Evolutionary conservation across 257 asterid genomes (phyloP).

Genomic region (Przewalskia tangutica): DNA sequence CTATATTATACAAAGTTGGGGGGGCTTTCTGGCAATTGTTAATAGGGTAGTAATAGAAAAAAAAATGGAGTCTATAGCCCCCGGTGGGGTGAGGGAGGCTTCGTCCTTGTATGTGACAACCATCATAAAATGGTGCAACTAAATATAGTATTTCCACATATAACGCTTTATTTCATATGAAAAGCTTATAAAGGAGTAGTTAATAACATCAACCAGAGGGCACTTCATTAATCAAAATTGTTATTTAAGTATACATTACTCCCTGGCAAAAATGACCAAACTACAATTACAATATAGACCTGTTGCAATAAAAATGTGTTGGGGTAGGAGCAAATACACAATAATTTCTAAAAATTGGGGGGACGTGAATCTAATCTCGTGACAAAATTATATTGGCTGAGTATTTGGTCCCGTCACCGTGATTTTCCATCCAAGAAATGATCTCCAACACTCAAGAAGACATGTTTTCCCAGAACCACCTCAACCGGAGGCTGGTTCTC

Average conservation of each 20-base stretch:
- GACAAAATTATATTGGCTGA: not conserved
- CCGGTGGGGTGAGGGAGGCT: too few relatives aligned
- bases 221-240: not conserved
- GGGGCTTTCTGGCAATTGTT: too few relatives aligned
- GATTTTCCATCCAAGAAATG: slow-evolving; percentile 20
- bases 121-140: not conserved
- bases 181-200: not conserved
- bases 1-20: too few relatives aligned
- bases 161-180: not conserved
- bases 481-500: slow-evolving; percentile 55
- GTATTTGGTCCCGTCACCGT: not conserved
- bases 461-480: slow-evolving; percentile 41
- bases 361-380: not conserved
- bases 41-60: too few relatives aligned
- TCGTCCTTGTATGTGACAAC: not conserved
- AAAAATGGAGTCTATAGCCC: too few relatives aligned
- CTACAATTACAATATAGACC: not conserved
- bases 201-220: not conserved
- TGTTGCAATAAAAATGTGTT: not conserved
- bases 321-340: not conserved
- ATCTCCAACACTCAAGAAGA: slow-evolving; percentile 64
- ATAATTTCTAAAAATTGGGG: not conserved
- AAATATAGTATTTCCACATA: not conserved
- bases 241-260: not conserved
- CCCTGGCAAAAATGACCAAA: not conserved